A percentile compares a stretch with the other conserved stretches of the same genome.
Evolutionary conservation across 75 land plant genomes (phyloP).

Genomic region (Ceratopteris richardii): DNA sequence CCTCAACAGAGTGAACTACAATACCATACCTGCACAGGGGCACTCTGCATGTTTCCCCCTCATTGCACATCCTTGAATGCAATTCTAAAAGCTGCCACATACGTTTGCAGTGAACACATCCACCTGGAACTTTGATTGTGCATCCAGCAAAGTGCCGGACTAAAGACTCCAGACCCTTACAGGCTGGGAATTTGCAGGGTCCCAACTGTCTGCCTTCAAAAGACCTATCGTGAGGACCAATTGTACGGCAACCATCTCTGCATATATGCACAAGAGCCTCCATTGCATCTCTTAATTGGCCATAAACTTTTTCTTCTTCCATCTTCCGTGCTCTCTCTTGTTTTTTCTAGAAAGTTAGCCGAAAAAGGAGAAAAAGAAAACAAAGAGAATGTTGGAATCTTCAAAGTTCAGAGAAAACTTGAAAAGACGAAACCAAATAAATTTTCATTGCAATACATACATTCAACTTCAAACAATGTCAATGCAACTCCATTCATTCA

Average conservation of each 20-base stretch:
- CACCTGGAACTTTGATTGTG: slow-evolving; percentile 62
- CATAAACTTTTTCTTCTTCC: slow-evolving; percentile 72
- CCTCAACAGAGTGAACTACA: no score
- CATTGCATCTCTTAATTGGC: slow-evolving; percentile 79
- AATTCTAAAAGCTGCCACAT: slow-evolving; percentile 98
- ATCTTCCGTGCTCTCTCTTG: slow-evolving; percentile 48
- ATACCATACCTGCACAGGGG: slow-evolving; percentile 71
- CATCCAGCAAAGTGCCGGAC: slow-evolving; percentile 80
- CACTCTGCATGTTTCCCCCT: slow-evolving; percentile 62
- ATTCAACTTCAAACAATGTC: no score
- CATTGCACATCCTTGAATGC: slow-evolving; percentile 68
- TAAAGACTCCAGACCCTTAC: slow-evolving; percentile 74
- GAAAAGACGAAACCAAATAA: no score
- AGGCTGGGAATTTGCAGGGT: slow-evolving; percentile 59
- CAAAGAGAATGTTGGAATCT: neutral
- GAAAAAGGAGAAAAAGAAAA: neutral
- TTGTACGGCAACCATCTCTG: slow-evolving; percentile 91
- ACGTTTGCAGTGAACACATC: slow-evolving; percentile 82
- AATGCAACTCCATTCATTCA: no score
- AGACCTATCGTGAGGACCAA: slow-evolving; percentile 80
- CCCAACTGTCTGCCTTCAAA: slow-evolving; percentile 39
- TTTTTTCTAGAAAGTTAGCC: slow-evolving; percentile 51
- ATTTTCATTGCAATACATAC: no score
- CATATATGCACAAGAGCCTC: slow-evolving; percentile 92
- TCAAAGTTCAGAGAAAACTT: no score